Evolutionary conservation across 2,329 filamentous ascomycete species (phyloP).

Genomic region (Camptophora hylomeconis): DNA sequence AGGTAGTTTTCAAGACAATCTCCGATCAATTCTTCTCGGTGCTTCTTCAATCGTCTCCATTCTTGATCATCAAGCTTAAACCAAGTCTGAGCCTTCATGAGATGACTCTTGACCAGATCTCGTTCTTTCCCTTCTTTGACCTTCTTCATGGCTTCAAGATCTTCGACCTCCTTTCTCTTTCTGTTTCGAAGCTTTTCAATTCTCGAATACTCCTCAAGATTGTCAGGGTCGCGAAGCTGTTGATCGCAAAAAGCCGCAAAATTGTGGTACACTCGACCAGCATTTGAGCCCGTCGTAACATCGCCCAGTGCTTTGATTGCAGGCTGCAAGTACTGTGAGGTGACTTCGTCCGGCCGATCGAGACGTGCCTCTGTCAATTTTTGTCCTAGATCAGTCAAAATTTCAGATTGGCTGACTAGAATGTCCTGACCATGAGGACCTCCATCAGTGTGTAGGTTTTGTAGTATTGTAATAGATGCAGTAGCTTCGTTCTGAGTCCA

Average conservation of each 20-base stretch:
- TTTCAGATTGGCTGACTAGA: conserved; percentile 57
- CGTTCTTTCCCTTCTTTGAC: conserved; percentile 36
- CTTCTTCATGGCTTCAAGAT: conserved; percentile 51
- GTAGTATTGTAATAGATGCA: conserved; percentile 78
- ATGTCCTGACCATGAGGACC: too few relatives aligned
- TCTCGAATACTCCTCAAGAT: conserved; percentile 69
- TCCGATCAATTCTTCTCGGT: conserved; percentile 68
- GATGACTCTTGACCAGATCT: conserved; percentile 45
- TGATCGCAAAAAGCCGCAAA: conserved; percentile 93
- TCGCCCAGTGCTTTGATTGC: conserved; percentile 71
- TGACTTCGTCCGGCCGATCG: conserved; percentile 82
- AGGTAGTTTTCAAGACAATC: conserved; percentile 90
- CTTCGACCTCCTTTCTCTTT: conserved; percentile 67
- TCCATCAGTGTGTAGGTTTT: too few relatives aligned
- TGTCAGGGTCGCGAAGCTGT: conserved; percentile 77
- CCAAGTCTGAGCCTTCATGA: conserved; percentile 70
- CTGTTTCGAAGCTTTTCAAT: conserved; percentile 66
- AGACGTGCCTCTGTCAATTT: conserved; percentile 81
- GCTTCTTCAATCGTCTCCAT: conserved; percentile 63
- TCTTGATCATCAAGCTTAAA: conserved; percentile 82
- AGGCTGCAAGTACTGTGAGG: conserved; percentile 71
- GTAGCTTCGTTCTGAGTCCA: conserved; percentile 91
- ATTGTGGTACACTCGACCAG: conserved; percentile 82
- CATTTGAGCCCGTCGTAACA: conserved; percentile 53
- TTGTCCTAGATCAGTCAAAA: conserved; percentile 77